Conservation (phyloP, 1,284 basidiomycete genomes). For the Cutaneotrichosporon curvatum region DNA sequence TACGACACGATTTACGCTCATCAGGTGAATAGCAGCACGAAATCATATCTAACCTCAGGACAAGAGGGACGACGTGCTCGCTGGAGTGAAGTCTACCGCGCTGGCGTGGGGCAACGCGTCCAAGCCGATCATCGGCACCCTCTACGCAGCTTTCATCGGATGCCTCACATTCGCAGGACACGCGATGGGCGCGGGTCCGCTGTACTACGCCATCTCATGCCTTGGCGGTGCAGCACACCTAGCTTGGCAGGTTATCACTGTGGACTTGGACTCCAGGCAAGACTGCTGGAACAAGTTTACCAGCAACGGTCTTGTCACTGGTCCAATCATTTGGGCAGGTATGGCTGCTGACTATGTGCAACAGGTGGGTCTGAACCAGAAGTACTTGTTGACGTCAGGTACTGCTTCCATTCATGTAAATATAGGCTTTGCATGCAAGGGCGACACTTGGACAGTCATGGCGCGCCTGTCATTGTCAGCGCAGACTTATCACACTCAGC, state of each 20-base stretch:
- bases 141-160: conserved; percentile 68
- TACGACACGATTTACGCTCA: conserved; percentile 99
- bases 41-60: conserved; percentile 54
- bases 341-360: conserved; percentile 66
- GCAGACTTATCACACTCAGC: neutral
- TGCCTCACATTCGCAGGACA: conserved; percentile 71
- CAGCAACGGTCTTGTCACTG: conserved; percentile 72
- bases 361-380: conserved; percentile 7
- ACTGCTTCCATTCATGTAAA: neutral
- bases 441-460: neutral
- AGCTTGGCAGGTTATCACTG: conserved; percentile 66
- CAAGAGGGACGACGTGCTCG: conserved; percentile 80
- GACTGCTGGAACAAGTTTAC: conserved; percentile 91
- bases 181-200: conserved; percentile 64
- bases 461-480: neutral
- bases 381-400: conserved; percentile 2
- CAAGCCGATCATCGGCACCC: conserved; percentile 64
- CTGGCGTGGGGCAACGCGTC: conserved; percentile 77
- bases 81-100: conserved; percentile 89
- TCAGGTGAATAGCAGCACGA: conserved; percentile 55
- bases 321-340: conserved; percentile 83
- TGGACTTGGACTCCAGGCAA: conserved; percentile 67
- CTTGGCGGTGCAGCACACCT: conserved; percentile 70
- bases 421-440: neutral
- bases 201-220: conserved; percentile 70